Evolutionary conservation across 306 rosid species (phyloP).

Genomic region (Ammopiptanthus mongolicus): DNA sequence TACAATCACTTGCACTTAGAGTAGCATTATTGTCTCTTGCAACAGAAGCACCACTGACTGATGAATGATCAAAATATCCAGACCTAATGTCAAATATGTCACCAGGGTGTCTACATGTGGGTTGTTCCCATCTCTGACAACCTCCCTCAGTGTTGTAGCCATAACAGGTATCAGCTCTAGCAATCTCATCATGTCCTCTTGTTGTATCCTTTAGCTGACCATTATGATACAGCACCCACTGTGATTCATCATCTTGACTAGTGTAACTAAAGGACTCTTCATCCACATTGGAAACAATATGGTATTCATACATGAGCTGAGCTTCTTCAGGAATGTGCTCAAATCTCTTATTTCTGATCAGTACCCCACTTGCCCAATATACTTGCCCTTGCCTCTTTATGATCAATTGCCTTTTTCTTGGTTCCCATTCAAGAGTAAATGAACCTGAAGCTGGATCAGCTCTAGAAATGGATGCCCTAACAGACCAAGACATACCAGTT

Average conservation of each 20-base stretch:
- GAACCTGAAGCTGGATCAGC: not conserved
- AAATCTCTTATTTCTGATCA: not conserved
- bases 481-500: not conserved
- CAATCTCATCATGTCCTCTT: not conserved
- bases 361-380: not conserved
- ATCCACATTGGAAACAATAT: not conserved
- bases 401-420: not conserved
- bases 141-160: not conserved
- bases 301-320: not conserved
- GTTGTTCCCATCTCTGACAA: not conserved
- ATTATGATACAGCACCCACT: not conserved
- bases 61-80: not conserved
- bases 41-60: not conserved
- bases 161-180: not conserved
- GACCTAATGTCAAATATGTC: not conserved
- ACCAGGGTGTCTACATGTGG: not conserved
- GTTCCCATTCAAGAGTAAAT: constrained; percentile 10
- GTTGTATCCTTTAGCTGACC: not conserved
- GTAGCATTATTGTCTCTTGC: not conserved
- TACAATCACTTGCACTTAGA: constrained; percentile 10
- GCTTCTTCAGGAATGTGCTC: not conserved
- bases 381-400: not conserved
- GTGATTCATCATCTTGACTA: not conserved
- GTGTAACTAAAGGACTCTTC: not conserved
- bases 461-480: not conserved